Base-by-base conservation (phyloP, 306 rosid species). In the Pyrus pyrifolia region DNA sequence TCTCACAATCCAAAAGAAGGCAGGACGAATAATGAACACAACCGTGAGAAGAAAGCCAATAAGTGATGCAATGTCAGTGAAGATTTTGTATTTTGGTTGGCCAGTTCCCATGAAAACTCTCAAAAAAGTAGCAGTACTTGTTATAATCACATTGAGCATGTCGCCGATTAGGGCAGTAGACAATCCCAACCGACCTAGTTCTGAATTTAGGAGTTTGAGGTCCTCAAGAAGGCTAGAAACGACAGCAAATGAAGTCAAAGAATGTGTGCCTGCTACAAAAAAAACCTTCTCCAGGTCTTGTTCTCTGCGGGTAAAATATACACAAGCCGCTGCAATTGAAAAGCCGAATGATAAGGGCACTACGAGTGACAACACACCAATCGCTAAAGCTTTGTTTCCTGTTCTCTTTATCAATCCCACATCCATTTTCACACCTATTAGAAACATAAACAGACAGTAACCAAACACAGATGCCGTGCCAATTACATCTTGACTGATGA, bases 181-280 rank as follows among this genome's bases (percentile, higher is more conserved):
- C 40, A 88, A 77, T 22, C 86, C 87, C 35, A 93, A 27, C 17
- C 96, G 79, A 1, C 98, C 98, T 4, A 93, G 45, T 67, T 93
- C 92, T 0, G 96, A 86, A 73, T 89, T 93, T 19, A 89, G 68
- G 40, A 93, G 72, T 44, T 85, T 83, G 18, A 88, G 88, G 18
- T 80, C 84, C 25, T 18, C 62, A 6, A 85, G 11, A 19, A 81
- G 79, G 13, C 63, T 25, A 23, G 76, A 31, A 53, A 85, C 35
- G 9, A 79, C 81, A 0, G 79, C 79, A 44, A 82, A 81, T 9
- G 79, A 45, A 60, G 80, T 57, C 2, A 30, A 3, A 18, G 67
- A 58, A 38, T 85, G 67, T 1, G 46, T 29, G 3, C 11, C 0
- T 7, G 73, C 58, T 14, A 80, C 22, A 5, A 33, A 3, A 58